Base-by-base conservation (phyloP, 2,329 filamentous ascomycete species). In the Beauveria sp. region DNA sequence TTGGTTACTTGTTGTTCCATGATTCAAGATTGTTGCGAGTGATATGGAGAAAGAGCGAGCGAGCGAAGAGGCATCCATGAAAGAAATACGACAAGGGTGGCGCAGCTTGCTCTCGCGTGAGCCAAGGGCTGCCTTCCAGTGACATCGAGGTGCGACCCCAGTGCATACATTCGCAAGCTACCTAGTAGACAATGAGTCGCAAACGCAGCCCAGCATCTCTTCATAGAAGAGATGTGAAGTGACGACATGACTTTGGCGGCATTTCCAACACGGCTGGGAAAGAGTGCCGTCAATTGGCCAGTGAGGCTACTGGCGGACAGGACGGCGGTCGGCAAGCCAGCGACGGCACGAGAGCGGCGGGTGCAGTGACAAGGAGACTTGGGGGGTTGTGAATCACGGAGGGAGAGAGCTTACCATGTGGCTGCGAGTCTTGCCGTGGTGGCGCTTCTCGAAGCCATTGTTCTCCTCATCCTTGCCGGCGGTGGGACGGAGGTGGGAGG, bases 371-470 rank as follows among this genome's bases (percentile, higher is more conserved):
- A 3, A 31, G 40, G 42, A 43, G 38, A 31, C 20, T 5, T 3
- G 22, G 22, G 24, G 38, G 31, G 56, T 48, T 26, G 4, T 18
- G 56, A 43, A 51, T 42, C 24, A 51, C 18, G 34, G 34, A 20
- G 18, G 18, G 22, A 14, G 16, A 45, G 48, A 63, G 87, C 89
- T 85, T 78, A 89, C 89, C 86, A 93, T 90, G 77, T 93, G 89
- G 64, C 88, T 91, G 76, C 89, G 88, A 68, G 88, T 89, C 84
- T 93, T 93, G 79, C 89, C 89, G 76, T 93, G 89, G 74, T 91
- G 90, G 74, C 87, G 86, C 65, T 82, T 80, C 69, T 82, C 78
- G 67, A 86, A 81, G 66, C 78, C 79, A 66, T 71, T 71, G 65
- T 79, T 78, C 42, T 75, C 76, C 64, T 73, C 74, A 49, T 43